These are phyloP conservation scores for Mortierella sp. DNA, from an alignment of 371 early-diverging fungal genomes.

Conservation along the genomic window DNA sequence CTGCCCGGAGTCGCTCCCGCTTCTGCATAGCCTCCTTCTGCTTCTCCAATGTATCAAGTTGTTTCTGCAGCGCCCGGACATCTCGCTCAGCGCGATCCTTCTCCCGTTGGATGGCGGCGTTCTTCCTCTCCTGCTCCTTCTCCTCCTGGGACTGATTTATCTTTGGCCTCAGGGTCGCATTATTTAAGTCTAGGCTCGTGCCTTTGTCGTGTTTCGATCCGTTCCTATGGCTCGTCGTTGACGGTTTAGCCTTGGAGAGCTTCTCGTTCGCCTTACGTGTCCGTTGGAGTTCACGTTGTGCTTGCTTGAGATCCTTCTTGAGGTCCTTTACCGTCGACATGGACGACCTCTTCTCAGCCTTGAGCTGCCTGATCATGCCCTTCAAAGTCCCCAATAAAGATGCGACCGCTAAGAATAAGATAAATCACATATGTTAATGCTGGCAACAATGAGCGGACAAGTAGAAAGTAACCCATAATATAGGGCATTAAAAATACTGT, in stretches of 20 bases:
- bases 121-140: constrained; percentile 10
- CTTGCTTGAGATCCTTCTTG: constrained; percentile 30
- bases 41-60: constrained; percentile 18
- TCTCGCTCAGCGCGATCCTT: constrained; percentile 24
- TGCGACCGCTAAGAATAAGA: constrained; percentile 24
- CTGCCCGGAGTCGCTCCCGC: constrained; percentile 13
- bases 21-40: constrained; percentile 17
- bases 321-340: constrained; percentile 10
- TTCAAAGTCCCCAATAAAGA: constrained; percentile 32
- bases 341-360: constrained; percentile 26
- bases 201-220: constrained; percentile 5
- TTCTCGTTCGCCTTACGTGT: constrained; percentile 29
- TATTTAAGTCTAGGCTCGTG: neutral
- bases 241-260: constrained; percentile 5
- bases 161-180: neutral
- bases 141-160: neutral
- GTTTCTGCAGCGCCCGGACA: constrained; percentile 16
- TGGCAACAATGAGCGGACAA: neutral
- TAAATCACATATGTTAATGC: neutral
- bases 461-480: neutral
- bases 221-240: neutral
- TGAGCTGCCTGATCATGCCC: constrained; percentile 39
- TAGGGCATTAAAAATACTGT: neutral
- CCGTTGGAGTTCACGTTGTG: constrained; percentile 24
- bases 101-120: constrained; percentile 24